A percentile compares a stretch with the other conserved stretches of the same genome.
Conservation (phyloP, 1,139 yeast genomes). For the Debaryomyces fabryi region DNA sequence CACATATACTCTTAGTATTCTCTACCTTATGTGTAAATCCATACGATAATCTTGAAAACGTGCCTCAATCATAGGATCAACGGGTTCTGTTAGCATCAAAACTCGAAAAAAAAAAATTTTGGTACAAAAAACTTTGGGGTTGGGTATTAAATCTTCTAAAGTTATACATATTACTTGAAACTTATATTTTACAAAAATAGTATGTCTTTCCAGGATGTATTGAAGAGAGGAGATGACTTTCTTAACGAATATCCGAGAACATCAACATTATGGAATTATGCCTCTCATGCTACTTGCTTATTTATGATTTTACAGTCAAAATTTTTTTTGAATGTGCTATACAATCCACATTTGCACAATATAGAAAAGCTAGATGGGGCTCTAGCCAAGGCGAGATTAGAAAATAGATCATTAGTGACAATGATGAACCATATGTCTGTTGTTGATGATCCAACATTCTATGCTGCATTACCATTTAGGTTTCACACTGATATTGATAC, state of each 20-base stretch:
- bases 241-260: constrained; percentile 63
- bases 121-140: constrained; percentile 5
- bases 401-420: constrained; percentile 76
- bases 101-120: constrained; percentile 3
- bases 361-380: constrained; percentile 68
- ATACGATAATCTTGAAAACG: not conserved
- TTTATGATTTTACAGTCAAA: constrained; percentile 70
- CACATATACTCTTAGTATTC: not conserved
- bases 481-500: constrained; percentile 64
- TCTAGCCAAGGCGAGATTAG: constrained; percentile 58
- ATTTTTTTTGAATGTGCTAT: constrained; percentile 58
- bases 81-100: not conserved
- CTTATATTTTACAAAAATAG: not conserved
- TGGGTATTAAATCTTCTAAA: not conserved
- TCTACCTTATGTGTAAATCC: not conserved
- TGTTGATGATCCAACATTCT: constrained; percentile 88
- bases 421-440: constrained; percentile 97
- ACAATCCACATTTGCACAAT: constrained; percentile 64
- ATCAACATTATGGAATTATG: constrained; percentile 60
- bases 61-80: not conserved
- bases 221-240: constrained; percentile 75
- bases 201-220: constrained; percentile 77
- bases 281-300: constrained; percentile 71
- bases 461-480: constrained; percentile 83
- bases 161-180: not conserved